phyloP scores from a whole-genome alignment of 1,139 yeast genomes.

The Diutina siamensis region DNA sequence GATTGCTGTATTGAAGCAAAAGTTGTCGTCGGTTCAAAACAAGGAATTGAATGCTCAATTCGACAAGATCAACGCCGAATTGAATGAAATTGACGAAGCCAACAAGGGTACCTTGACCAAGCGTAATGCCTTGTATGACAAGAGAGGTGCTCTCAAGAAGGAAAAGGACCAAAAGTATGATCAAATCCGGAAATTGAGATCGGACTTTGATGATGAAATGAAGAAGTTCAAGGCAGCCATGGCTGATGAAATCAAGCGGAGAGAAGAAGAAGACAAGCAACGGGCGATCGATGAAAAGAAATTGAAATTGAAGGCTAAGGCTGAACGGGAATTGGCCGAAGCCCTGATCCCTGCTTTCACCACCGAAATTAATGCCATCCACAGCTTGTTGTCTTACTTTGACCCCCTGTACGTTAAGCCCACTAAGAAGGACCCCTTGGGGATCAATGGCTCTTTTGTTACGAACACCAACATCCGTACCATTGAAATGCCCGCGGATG shows the following conservation, averaged over 20 bases:
- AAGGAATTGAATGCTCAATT: constrained; percentile 50
- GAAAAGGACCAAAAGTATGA: constrained; percentile 60
- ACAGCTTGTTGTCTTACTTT: constrained; percentile 56
- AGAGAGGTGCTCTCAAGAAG: constrained; percentile 58
- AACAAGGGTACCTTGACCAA: constrained; percentile 59
- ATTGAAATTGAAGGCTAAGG: constrained; percentile 48
- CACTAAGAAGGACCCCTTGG: constrained; percentile 14
- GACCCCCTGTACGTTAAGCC: constrained; percentile 74
- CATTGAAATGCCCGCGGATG: constrained; percentile 52
- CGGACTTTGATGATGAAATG: constrained; percentile 60
- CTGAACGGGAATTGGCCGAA: constrained; percentile 52
- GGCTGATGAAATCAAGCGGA: constrained; percentile 57
- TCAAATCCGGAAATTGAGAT: constrained; percentile 51
- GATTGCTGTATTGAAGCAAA: constrained; percentile 64
- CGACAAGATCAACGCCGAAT: constrained; percentile 50
- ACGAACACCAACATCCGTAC: constrained; percentile 27
- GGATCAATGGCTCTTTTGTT: not conserved
- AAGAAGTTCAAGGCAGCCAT: constrained; percentile 60
- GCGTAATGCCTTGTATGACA: constrained; percentile 50
- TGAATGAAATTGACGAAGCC: constrained; percentile 46
- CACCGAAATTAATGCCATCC: constrained; percentile 61
- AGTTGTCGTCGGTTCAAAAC: constrained; percentile 50
- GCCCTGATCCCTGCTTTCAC: constrained; percentile 84
- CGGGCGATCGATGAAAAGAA: constrained; percentile 46
- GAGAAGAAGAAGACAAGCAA: constrained; percentile 57